Evolutionary conservation across 2,329 filamentous ascomycete genomes (phyloP), one percentile per base, ranked within the genome.

Genomic region (Sclerotinia sclerotiorum): DNA sequence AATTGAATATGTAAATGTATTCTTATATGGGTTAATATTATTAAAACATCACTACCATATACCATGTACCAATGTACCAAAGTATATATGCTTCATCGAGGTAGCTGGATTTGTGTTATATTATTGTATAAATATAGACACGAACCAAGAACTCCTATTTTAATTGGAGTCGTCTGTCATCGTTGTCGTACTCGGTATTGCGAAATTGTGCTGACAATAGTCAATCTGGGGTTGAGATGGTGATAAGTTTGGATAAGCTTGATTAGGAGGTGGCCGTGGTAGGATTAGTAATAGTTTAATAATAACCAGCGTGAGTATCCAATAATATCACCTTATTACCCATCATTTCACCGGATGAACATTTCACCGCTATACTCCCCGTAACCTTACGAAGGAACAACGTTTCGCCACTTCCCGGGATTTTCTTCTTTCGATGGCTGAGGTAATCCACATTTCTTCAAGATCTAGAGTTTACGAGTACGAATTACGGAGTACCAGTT

Each of bases 131-230:
- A n/a, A 63, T 48, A 42, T 19, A 24, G 21, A 61, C 8, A 13
- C 13, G 39, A 42, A 42, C 39, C 39, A 61, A 32, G 24, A 24
- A 19, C 46, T 32, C 44, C 55, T 21, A 32, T 32, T 61, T 49
- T 42, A 46, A 51, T n/a, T 19, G 42, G 55, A 67, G 44, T 44
- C 15, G 29, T 55, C 46, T 32, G 46, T 42, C 32, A 46, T 27
- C 17, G 13, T 51, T 51, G 32, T 63, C 60, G 46, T 62, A 39
- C 46, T 51, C 29, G n/a, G 29, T 21, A 62, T 62, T 62, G 46
- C 32, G 35, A 39, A 32, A 32, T 32, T 32, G 32, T 32, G 32
- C 32, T 32, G 32, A 32, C 32, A 32, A 10, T n/a, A n/a, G n/a
- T 39, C 10, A 17, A 65, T 39, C 27, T 27, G 48, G 44, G 32